Conservation (phyloP, 805 yeast genomes). For the Candida ulmi region DNA sequence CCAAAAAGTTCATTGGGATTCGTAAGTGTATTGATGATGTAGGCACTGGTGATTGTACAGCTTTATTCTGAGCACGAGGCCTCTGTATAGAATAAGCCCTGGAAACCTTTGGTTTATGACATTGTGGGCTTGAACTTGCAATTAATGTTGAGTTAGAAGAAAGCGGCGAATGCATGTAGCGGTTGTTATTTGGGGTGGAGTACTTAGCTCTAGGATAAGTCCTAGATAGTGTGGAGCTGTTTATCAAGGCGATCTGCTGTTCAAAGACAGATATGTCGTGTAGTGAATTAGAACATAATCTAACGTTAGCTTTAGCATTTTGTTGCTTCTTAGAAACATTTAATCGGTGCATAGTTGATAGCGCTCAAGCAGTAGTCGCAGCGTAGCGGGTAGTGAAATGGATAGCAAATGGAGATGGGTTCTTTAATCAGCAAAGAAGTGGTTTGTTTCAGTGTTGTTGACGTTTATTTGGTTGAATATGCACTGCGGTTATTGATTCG, state of each 20-base stretch:
- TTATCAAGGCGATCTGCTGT: constrained; percentile 13
- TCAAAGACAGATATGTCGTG: constrained; percentile 17
- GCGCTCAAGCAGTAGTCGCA: too few species aligned
- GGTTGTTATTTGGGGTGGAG: constrained; percentile 1
- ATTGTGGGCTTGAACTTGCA: constrained; percentile 3
- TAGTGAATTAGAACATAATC: constrained; percentile 2
- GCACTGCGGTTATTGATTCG: neutral
- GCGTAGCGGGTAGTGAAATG: neutral
- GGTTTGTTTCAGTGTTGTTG: too few species aligned
- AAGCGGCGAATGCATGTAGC: neutral
- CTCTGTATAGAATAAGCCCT: too few species aligned
- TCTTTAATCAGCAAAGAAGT: too few species aligned
- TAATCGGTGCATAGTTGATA: neutral
- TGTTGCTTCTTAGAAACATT: neutral
- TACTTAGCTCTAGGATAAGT: neutral
- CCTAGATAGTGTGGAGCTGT: constrained; percentile 5
- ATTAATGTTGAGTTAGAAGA: constrained; percentile 6
- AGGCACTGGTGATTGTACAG: too few species aligned
- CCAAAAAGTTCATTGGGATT: constrained; percentile 12
- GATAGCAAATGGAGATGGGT: neutral
- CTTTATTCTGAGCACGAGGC: neutral
- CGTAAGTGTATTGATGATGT: constrained; percentile 7
- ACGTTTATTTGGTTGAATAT: neutral
- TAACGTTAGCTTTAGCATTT: constrained; percentile 6
- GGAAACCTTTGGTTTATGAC: too few species aligned